Conservation (phyloP, 306 rosid species). For the Pachyrhizus erosus region DNA sequence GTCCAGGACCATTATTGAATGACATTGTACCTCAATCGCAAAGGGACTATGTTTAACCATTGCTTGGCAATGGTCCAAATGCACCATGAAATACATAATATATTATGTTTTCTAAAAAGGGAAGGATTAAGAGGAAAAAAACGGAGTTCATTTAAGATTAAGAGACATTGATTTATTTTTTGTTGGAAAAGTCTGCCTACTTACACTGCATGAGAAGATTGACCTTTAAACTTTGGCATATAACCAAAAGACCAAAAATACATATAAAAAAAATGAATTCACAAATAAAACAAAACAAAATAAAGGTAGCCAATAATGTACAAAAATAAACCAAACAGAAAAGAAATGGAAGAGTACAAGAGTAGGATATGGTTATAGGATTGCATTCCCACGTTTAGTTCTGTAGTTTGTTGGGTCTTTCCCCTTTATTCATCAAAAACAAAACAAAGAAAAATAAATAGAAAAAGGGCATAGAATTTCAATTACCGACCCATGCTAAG, state of each 20-base stretch:
- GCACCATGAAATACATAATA: background rate
- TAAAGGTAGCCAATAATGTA: background rate
- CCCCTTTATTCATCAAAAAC: background rate
- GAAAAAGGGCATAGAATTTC: background rate
- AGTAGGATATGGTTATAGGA: background rate
- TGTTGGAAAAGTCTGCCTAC: background rate
- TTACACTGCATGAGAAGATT: constrained; percentile 2
- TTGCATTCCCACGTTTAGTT: background rate
- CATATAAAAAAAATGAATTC: background rate
- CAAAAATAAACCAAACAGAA: background rate
- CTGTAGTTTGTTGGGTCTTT: background rate
- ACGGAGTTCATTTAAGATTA: background rate
- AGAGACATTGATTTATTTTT: background rate
- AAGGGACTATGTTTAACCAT: constrained; percentile 4
- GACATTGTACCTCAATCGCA: background rate
- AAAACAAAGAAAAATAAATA: background rate
- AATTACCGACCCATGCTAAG: constrained; percentile 22
- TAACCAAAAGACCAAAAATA: background rate
- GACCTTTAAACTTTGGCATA: constrained; percentile 1
- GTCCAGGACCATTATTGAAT: constrained; percentile 23
- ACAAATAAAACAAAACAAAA: background rate
- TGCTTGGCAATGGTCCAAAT: background rate
- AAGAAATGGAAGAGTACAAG: background rate
- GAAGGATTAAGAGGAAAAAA: background rate
- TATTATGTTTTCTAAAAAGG: background rate